Conservation (phyloP, 192 early-diverging fungal genomes). For the Gryganskiella cystojenkinii region DNA sequence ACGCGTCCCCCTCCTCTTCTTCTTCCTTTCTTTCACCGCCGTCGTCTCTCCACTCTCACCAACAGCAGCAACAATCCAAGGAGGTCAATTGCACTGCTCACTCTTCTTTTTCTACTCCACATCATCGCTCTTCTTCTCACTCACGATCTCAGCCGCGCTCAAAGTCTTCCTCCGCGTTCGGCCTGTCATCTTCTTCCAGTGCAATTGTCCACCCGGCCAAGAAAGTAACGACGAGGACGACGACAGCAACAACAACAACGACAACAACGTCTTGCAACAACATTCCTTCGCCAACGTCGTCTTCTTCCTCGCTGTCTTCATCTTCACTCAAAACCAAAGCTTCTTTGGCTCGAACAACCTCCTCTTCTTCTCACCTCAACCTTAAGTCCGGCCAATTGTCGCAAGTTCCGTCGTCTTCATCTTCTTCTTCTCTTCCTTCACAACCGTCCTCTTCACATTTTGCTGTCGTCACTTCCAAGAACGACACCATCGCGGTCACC, state of each 20-base stretch:
- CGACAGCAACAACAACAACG: slow-evolving; percentile 8
- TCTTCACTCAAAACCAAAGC: slow-evolving; percentile 4
- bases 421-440: neutral
- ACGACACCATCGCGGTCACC: neutral
- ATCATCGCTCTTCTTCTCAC: neutral
- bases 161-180: neutral
- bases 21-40: neutral
- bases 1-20: slow-evolving; percentile 2
- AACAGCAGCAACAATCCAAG: neutral
- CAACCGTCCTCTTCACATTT: no score
- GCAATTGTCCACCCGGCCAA: no score
- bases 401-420: neutral
- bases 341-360: neutral
- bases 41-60: neutral
- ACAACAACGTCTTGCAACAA: neutral
- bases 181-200: slow-evolving; percentile 6
- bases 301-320: neutral
- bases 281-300: neutral
- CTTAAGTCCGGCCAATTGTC: neutral
- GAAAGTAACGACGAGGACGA: slow-evolving; percentile 4
- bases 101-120: no score
- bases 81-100: no score
- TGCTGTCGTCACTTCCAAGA: neutral
- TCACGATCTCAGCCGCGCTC: neutral
- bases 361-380: slow-evolving; percentile 11